A percentile compares a stretch with the other conserved stretches of the same genome.
Conservation (phyloP, 2,329 filamentous ascomycete genomes). For the Sclerotinia minor region DNA sequence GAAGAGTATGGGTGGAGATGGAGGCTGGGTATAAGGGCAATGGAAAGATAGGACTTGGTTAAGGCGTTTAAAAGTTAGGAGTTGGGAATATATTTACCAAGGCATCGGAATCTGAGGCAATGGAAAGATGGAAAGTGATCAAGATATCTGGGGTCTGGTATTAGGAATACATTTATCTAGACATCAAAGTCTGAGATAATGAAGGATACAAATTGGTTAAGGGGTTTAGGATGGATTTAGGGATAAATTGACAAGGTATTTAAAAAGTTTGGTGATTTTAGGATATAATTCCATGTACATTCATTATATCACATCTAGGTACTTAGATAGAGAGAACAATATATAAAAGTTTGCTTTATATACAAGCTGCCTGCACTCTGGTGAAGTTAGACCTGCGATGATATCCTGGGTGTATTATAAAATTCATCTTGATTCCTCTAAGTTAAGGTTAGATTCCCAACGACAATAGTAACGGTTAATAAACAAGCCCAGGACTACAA, state of each 20-base stretch:
- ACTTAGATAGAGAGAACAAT: neutral
- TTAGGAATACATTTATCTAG: neutral
- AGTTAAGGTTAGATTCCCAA: neutral
- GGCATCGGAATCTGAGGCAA: neutral
- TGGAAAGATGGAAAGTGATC: neutral
- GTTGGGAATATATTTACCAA: neutral
- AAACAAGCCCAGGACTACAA: too few species aligned
- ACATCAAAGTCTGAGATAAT: neutral
- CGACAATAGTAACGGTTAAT: too few species aligned
- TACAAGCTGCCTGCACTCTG: neutral
- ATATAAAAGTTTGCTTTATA: neutral
- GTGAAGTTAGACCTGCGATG: too few species aligned
- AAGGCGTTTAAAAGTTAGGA: neutral
- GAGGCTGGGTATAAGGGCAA: too few species aligned
- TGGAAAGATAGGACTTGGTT: too few species aligned
- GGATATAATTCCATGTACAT: neutral
- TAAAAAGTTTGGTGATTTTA: neutral
- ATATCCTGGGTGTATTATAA: neutral
- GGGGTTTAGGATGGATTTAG: too few species aligned
- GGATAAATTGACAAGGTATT: too few species aligned
- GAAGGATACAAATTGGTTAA: too few species aligned
- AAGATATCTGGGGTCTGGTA: too few species aligned
- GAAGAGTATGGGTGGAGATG: too few species aligned
- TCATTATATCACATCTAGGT: too few species aligned
- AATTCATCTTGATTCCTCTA: neutral